Conservation (phyloP, 2,329 filamentous ascomycete genomes). For the Trichoderma gracile region DNA sequence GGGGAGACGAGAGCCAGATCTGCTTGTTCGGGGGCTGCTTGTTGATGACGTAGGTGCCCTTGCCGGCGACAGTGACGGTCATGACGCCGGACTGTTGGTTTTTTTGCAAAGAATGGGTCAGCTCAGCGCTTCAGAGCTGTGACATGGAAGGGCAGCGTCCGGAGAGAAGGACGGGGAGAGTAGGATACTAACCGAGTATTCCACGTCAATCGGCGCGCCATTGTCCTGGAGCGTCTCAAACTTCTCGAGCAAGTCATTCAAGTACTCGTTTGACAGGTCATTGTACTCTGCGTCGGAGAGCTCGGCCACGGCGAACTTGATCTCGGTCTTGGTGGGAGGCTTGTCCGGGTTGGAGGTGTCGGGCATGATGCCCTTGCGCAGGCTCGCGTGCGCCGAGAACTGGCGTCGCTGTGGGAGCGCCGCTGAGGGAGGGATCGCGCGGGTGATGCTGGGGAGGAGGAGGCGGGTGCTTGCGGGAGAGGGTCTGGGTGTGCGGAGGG, state of each 20-base stretch:
- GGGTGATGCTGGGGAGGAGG: constrained; percentile 25
- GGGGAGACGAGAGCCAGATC: constrained; percentile 92
- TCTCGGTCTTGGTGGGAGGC: constrained; percentile 41
- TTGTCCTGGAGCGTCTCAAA: constrained; percentile 76
- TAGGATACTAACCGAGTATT: constrained; percentile 70
- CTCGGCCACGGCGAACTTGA: constrained; percentile 55
- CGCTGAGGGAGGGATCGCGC: neutral
- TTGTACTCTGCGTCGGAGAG: constrained; percentile 74
- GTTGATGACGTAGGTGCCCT: constrained; percentile 91
- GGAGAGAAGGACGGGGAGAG: neutral
- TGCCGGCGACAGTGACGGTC: constrained; percentile 66
- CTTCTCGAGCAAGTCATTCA: constrained; percentile 57
- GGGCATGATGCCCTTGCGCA: constrained; percentile 58
- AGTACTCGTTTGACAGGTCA: constrained; percentile 71
- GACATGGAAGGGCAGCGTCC: no score
- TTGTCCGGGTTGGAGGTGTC: constrained; percentile 56
- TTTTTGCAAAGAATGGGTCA: constrained; percentile 10
- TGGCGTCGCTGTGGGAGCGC: constrained; percentile 29
- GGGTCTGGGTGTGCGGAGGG: constrained; percentile 35
- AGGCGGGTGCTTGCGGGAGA: constrained; percentile 31
- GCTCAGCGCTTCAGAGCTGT: neutral
- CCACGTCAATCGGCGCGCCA: constrained; percentile 76
- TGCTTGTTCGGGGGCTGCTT: constrained; percentile 98
- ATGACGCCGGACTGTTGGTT: constrained; percentile 75
- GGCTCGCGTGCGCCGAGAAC: constrained; percentile 37